Conservation (phyloP, 2,329 filamentous ascomycete species). For the Hypomyces perniciosus region DNA sequence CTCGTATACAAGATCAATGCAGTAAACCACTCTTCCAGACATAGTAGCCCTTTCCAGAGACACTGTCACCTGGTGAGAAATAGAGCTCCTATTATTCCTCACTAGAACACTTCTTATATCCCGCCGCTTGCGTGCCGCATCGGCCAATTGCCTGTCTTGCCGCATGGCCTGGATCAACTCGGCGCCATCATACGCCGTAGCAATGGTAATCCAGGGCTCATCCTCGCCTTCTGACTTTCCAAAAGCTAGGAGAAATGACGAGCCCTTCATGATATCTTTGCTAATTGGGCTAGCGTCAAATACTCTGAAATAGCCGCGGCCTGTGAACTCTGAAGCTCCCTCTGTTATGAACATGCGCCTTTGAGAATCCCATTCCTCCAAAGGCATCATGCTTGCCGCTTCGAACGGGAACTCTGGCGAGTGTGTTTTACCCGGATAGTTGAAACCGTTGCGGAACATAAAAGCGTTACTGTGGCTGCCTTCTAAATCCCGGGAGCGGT, state of each 20-base stretch:
- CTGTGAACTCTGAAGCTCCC: slow-evolving; percentile 6
- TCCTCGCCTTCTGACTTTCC: background rate
- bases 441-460: slow-evolving; percentile 9
- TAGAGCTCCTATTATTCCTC: background rate
- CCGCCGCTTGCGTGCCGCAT: background rate
- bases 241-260: slow-evolving; percentile 4
- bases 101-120: background rate
- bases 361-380: slow-evolving; percentile 9
- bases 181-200: background rate
- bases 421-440: background rate
- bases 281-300: background rate
- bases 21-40: slow-evolving; percentile 3
- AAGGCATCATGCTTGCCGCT: background rate
- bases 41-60: slow-evolving; percentile 3
- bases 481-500: slow-evolving; percentile 2
- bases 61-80: background rate
- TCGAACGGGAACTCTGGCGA: slow-evolving; percentile 8
- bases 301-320: background rate
- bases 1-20: slow-evolving; percentile 7
- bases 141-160: slow-evolving; percentile 1
- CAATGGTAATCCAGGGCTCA: slow-evolving; percentile 3
- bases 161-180: background rate
- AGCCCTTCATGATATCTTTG: background rate
- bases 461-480: slow-evolving; percentile 8
- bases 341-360: slow-evolving; percentile 8